Evolutionary conservation across 2,329 filamentous ascomycete species (phyloP).

Genomic region (Gnomoniopsis smithogilvyi): DNA sequence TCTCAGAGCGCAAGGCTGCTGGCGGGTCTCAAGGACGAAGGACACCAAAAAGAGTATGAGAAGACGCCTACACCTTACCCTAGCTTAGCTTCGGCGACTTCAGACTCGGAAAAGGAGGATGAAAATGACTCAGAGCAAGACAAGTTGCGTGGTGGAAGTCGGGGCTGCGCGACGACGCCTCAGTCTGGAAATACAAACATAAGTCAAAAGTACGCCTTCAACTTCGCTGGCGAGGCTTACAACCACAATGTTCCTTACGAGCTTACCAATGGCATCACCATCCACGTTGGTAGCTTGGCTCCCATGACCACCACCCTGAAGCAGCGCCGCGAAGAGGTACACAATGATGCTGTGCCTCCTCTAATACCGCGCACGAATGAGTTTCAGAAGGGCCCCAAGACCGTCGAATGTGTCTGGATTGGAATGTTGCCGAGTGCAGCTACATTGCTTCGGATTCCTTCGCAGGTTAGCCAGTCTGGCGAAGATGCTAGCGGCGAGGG

Average conservation of each 20-base stretch:
- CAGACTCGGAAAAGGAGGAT: not conserved
- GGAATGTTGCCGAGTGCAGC: conserved; percentile 2
- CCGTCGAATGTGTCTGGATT: conserved; percentile 6
- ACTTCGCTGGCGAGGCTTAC: not conserved
- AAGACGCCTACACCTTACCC: too few relatives aligned
- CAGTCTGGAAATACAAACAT: not conserved
- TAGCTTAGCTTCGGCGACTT: not conserved
- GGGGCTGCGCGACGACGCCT: not conserved
- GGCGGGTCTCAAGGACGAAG: too few relatives aligned
- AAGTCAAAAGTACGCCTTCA: conserved; percentile 9
- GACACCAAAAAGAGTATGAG: too few relatives aligned
- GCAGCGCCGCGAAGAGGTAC: not conserved
- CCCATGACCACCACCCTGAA: not conserved
- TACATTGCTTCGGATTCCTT: not conserved
- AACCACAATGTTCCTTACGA: not conserved
- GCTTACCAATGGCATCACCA: not conserved
- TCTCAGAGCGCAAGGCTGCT: too few relatives aligned
- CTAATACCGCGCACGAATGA: not conserved
- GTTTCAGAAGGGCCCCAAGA: not conserved
- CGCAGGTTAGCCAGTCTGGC: not conserved
- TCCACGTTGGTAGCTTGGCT: not conserved
- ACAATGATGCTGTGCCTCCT: not conserved
- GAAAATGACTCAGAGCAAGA: not conserved
- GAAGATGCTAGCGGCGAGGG: not conserved
- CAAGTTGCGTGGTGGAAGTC: not conserved